phyloP scores from a whole-genome alignment of 139 green algal species.

The Micractinium conductrix region DNA sequence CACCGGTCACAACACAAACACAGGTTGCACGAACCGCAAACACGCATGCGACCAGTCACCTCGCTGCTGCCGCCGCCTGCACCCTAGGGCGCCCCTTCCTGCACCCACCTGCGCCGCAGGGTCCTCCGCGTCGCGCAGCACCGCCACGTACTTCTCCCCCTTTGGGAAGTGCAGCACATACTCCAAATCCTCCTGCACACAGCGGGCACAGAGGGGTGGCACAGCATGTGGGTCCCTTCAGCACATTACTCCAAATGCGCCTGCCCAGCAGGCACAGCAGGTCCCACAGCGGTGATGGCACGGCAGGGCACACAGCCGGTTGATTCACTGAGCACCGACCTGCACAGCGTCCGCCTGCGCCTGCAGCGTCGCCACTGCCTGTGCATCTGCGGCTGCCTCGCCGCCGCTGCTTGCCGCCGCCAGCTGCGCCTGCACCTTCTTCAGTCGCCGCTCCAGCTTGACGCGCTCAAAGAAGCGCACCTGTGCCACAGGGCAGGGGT shows the following conservation, averaged over 20 bases:
- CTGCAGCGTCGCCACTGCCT: neutral
- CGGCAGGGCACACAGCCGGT: no score
- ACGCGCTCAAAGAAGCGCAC: conserved; percentile 90
- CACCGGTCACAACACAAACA: no score
- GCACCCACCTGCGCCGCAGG: conserved; percentile 56
- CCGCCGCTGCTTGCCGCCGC: neutral
- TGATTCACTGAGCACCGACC: no score
- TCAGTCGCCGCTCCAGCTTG: conserved; percentile 81
- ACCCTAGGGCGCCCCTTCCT: no score
- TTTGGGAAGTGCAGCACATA: conserved; percentile 91
- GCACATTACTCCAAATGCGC: no score
- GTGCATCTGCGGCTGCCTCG: neutral
- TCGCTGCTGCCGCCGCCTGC: no score
- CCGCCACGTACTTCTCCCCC: conserved; percentile 85
- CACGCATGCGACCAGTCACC: no score
- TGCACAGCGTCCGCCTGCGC: neutral
- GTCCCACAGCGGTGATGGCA: no score
- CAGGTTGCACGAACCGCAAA: no score
- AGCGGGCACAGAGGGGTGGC: no score
- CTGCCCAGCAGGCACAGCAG: no score
- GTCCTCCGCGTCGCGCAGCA: conserved; percentile 64
- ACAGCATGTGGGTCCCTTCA: no score
- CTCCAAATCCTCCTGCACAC: conserved; percentile 45
- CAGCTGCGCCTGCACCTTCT: conserved; percentile 52
- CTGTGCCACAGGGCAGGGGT: conserved; percentile 38